A percentile compares a stretch with the other conserved stretches of the same genome.
Evolutionary conservation across 345 rosid species (phyloP).

Genomic region (Citrus unshiu): DNA sequence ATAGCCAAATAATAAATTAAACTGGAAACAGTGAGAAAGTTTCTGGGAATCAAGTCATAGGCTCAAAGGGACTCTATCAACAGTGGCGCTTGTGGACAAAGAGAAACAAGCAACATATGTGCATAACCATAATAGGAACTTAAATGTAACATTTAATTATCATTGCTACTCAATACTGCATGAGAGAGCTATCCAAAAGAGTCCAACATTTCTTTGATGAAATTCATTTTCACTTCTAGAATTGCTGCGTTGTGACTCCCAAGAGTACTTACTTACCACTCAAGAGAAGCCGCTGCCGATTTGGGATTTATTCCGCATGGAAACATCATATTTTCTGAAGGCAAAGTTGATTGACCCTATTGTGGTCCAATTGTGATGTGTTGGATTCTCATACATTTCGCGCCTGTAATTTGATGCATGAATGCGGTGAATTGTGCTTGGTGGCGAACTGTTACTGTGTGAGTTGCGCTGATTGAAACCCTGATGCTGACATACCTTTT

Average conservation of each 20-base stretch:
- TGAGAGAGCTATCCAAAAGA: conserved; percentile 17
- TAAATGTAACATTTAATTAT: neutral
- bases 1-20: neutral
- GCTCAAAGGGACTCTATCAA: neutral
- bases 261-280: conserved; percentile 24
- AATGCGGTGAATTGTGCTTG: conserved; percentile 47
- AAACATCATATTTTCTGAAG: conserved; percentile 17
- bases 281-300: conserved; percentile 37
- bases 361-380: conserved; percentile 35
- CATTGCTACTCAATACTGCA: conserved; percentile 5
- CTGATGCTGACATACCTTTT: conserved; percentile 44
- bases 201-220: conserved; percentile 20
- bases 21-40: neutral
- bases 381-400: conserved; percentile 42
- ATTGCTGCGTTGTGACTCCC: conserved; percentile 17
- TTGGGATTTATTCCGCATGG: conserved; percentile 38
- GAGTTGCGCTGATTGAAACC: conserved; percentile 50
- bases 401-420: conserved; percentile 36
- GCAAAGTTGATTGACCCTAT: conserved; percentile 28
- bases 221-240: conserved; percentile 16
- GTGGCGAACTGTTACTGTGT: conserved; percentile 48
- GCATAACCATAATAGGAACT: conserved; percentile 8
- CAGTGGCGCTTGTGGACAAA: conserved; percentile 1
- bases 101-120: neutral
- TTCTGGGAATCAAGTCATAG: neutral